Evolutionary conservation across 345 rosid genomes (phyloP).

Genomic region (Eutrema japonicum): DNA sequence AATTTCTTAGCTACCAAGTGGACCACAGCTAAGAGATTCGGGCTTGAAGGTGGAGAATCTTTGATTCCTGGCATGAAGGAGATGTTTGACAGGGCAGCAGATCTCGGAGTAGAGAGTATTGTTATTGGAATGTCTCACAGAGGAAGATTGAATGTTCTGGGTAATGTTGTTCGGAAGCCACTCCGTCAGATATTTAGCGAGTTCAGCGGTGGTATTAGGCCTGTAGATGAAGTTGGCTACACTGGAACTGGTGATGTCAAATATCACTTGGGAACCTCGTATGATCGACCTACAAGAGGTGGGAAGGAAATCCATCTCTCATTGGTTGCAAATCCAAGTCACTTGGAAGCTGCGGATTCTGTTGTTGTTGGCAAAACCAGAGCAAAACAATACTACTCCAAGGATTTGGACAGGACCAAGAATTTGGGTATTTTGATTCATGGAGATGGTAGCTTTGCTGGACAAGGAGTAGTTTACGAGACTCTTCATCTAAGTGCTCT

Average conservation of each 20-base stretch:
- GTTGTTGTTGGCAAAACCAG: conserved; percentile 89
- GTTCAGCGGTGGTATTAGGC: conserved; percentile 82
- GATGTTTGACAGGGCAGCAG: conserved; percentile 85
- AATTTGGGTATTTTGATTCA: conserved; percentile 81
- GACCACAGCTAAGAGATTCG: conserved; percentile 87
- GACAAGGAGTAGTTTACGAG: conserved; percentile 89
- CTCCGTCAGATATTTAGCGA: conserved; percentile 80
- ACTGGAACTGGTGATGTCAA: conserved; percentile 92
- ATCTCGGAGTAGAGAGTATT: conserved; percentile 85
- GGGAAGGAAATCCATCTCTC: conserved; percentile 83
- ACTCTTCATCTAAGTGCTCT: conserved; percentile 88
- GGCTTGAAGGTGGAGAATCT: conserved; percentile 89
- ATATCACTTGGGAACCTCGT: conserved; percentile 88
- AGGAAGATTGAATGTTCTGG: conserved; percentile 80
- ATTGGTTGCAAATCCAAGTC: conserved; percentile 91
- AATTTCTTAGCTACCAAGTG: conserved; percentile 86
- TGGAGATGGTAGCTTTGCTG: conserved; percentile 94
- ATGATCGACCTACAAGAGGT: conserved; percentile 88
- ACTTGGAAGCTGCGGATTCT: conserved; percentile 86
- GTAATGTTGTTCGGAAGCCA: conserved; percentile 82
- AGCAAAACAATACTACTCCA: conserved; percentile 81
- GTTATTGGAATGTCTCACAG: conserved; percentile 88
- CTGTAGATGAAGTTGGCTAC: conserved; percentile 87
- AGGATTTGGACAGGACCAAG: conserved; percentile 71
- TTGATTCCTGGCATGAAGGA: conserved; percentile 91